Conservation (phyloP, 2,329 filamentous ascomycete genomes). For the Coniella vitis region DNA sequence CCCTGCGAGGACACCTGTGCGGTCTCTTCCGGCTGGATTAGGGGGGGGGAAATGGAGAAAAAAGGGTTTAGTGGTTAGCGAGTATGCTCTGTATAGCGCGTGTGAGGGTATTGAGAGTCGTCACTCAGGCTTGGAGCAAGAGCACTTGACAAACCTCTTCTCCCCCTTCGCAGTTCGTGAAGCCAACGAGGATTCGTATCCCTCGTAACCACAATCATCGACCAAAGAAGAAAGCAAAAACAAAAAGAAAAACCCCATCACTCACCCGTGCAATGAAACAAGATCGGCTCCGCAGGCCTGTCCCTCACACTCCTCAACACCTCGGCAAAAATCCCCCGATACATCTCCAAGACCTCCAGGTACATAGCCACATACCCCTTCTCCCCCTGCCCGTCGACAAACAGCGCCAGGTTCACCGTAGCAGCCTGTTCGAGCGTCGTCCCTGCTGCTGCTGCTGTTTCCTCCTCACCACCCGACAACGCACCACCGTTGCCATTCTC, state of each 20-base stretch:
- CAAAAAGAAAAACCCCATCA: not conserved
- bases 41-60: not conserved
- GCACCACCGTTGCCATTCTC: too few species aligned
- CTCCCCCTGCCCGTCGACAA: conserved; percentile 38
- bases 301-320: conserved; percentile 44
- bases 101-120: too few species aligned
- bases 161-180: too few species aligned
- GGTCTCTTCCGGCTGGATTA: conserved; percentile 45
- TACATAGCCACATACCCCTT: conserved; percentile 40
- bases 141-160: too few species aligned
- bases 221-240: not conserved
- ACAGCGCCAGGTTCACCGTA: conserved; percentile 31
- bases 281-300: conserved; percentile 34
- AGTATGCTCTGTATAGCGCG: too few species aligned
- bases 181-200: not conserved
- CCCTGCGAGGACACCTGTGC: conserved; percentile 45
- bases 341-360: conserved; percentile 36
- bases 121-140: too few species aligned
- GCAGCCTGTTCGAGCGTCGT: conserved; percentile 27
- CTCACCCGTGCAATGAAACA: conserved; percentile 50
- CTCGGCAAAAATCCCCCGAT: conserved; percentile 34
- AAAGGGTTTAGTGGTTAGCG: not conserved
- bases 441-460: conserved; percentile 9
- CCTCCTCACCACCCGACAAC: too few species aligned
- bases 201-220: not conserved